A percentile compares a stretch with the other conserved stretches of the same genome.
Evolutionary conservation across 768 basidiomycete species (phyloP).

Genomic region (Calocera cornea): DNA sequence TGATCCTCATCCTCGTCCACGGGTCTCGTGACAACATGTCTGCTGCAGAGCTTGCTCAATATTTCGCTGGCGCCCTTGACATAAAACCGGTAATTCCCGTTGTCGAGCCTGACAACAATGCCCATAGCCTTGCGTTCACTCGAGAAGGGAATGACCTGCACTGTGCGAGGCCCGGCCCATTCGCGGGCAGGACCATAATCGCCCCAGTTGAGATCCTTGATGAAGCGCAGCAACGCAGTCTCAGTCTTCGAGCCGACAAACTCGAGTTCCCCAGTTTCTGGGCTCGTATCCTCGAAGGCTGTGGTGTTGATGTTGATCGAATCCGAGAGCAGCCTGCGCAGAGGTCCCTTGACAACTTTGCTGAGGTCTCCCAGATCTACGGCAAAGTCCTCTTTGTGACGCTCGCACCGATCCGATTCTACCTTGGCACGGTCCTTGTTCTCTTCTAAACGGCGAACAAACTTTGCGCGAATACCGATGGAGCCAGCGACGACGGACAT

Average conservation of each 20-base stretch:
- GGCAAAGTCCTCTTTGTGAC: conserved; percentile 62
- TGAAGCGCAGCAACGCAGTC: conserved; percentile 76
- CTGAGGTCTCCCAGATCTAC: conserved; percentile 67
- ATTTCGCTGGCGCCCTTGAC: conserved; percentile 94
- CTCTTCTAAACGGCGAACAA: conserved; percentile 63
- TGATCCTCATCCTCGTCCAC: conserved; percentile 15
- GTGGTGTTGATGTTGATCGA: conserved; percentile 87
- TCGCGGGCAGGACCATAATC: conserved; percentile 58
- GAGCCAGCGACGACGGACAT: conserved; percentile 97
- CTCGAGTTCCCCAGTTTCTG: conserved; percentile 40
- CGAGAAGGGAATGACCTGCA: conserved; percentile 89
- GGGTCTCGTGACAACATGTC: conserved; percentile 46
- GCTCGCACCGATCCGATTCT: conserved; percentile 22
- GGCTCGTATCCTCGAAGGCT: conserved; percentile 73
- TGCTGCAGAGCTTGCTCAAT: conserved; percentile 58
- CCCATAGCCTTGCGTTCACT: conserved; percentile 93
- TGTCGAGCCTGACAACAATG: conserved; percentile 53
- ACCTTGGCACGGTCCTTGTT: conserved; percentile 62
- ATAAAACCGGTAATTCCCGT: conserved; percentile 52
- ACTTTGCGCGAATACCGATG: conserved; percentile 87
- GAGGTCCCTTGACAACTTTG: conserved; percentile 41
- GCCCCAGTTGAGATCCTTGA: conserved; percentile 65
- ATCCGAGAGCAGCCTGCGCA: conserved; percentile 61
- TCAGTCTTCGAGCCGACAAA: conserved; percentile 95
- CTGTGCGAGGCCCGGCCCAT: conserved; percentile 31